A percentile compares a stretch with the other conserved stretches of the same genome.
These are phyloP conservation scores for Aspergillus sp. DNA, from an alignment of 2,329 filamentous ascomycete species.

Conservation along the genomic window DNA sequence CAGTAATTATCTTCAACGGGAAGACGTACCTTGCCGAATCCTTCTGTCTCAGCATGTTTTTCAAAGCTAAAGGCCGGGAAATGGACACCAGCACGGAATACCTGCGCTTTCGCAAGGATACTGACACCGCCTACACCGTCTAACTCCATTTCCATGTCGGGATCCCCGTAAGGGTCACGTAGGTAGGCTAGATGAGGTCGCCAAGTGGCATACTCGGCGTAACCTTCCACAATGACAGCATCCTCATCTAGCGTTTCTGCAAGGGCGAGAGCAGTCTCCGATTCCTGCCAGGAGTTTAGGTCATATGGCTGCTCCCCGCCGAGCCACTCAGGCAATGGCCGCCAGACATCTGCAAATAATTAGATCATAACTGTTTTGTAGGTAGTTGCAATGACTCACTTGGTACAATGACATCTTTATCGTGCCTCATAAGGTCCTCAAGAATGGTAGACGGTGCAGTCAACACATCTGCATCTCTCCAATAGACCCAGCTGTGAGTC, in stretches of 20 bases:
- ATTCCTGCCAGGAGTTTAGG: constrained; percentile 98
- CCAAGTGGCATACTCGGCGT: constrained; percentile 98
- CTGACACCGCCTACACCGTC: constrained; percentile 97
- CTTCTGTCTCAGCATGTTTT: constrained; percentile 97
- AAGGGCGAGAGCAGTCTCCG: constrained; percentile 88
- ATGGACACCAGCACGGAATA: constrained; percentile 92
- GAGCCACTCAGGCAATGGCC: constrained; percentile 97
- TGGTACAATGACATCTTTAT: constrained; percentile 97
- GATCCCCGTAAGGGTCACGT: constrained; percentile 93
- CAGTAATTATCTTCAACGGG: background rate
- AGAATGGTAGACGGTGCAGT: constrained; percentile 95
- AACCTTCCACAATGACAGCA: constrained; percentile 97
- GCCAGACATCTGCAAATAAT: constrained; percentile 77
- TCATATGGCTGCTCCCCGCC: constrained; percentile 98
- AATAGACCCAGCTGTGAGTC: constrained; percentile 98
- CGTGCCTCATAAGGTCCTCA: constrained; percentile 97
- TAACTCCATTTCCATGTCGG: constrained; percentile 99
- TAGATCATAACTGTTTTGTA: constrained; percentile 19
- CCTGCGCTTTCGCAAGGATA: constrained; percentile 92
- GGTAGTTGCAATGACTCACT: constrained; percentile 63
- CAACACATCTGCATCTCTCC: constrained; percentile 97
- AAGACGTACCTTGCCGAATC: constrained; percentile 84
- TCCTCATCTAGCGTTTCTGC: constrained; percentile 96
- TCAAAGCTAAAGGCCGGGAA: constrained; percentile 99
- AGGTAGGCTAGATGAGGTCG: constrained; percentile 94